Evolutionary conservation across 306 rosid species (phyloP).

Genomic region (Glycyrrhiza uralensis): DNA sequence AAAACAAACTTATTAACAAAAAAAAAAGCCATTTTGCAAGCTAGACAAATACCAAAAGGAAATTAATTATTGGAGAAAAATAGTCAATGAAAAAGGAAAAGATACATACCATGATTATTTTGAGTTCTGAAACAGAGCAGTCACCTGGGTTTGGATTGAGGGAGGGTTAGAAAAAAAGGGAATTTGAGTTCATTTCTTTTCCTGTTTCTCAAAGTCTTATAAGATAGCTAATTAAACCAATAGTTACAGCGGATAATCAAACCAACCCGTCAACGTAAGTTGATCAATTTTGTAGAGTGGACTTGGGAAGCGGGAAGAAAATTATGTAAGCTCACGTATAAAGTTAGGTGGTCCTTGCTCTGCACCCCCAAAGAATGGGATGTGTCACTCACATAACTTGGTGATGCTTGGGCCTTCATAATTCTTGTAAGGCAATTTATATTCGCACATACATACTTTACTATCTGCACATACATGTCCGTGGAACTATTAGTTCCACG

Average conservation of each 20-base stretch:
- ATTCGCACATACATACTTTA: too few species aligned
- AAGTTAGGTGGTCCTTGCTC: background rate
- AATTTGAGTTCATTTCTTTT: background rate
- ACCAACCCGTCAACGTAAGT: constrained; percentile 39
- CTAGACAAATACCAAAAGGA: background rate
- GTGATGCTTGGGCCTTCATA: too few species aligned
- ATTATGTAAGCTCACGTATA: background rate
- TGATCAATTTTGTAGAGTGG: background rate
- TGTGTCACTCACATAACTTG: too few species aligned
- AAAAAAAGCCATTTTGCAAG: background rate
- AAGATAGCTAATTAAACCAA: background rate
- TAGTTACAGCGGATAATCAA: constrained; percentile 38
- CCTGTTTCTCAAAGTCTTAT: background rate
- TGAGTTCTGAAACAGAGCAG: background rate
- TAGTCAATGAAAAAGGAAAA: background rate
- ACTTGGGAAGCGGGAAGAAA: background rate
- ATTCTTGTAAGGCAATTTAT: too few species aligned
- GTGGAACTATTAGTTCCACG: too few species aligned
- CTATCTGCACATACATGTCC: too few species aligned
- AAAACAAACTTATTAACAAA: background rate
- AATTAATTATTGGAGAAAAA: background rate
- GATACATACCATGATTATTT: constrained; percentile 44
- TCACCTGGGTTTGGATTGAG: background rate
- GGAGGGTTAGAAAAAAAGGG: background rate
- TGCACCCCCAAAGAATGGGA: too few species aligned